These are phyloP conservation scores for Phaffia australis DNA, from an alignment of 768 basidiomycete species.

Conservation along the genomic window DNA sequence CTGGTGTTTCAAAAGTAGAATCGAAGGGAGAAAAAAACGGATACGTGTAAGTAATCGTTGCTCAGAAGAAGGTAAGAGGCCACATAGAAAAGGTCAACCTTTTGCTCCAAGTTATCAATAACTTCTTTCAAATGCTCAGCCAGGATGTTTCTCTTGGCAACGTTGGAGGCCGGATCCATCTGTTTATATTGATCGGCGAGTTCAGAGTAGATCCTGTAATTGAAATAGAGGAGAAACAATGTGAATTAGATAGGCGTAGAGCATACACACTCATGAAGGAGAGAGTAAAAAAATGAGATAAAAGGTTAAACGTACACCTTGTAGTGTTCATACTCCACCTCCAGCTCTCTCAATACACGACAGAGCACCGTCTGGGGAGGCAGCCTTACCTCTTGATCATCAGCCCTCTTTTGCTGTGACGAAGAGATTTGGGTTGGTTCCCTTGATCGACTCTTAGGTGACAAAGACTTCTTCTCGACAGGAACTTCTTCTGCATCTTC, in stretches of 20 bases:
- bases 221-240: slow-evolving; percentile 1
- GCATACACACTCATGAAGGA: background rate
- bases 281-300: background rate
- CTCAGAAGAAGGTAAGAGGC: background rate
- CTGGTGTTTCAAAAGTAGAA: slow-evolving; percentile 39
- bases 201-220: slow-evolving; percentile 68
- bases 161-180: slow-evolving; percentile 74
- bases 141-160: slow-evolving; percentile 68
- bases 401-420: too few species aligned
- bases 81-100: slow-evolving; percentile 45
- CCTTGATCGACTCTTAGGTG: too few species aligned
- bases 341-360: slow-evolving; percentile 72
- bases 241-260: background rate
- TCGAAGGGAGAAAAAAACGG: background rate
- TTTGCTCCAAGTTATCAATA: slow-evolving; percentile 80
- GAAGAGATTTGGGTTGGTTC: too few species aligned
- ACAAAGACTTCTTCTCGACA: too few species aligned
- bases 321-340: slow-evolving; percentile 90
- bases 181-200: slow-evolving; percentile 85
- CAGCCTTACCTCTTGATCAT: slow-evolving; percentile 36
- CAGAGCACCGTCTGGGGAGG: slow-evolving; percentile 82
- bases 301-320: slow-evolving; percentile 55
- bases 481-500: background rate
- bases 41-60: background rate
- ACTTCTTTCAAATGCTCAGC: slow-evolving; percentile 83